A percentile compares a stretch with the other conserved stretches of the same genome.
Conservation (phyloP, 1,284 basidiomycete species). For the Pyrrhoderma lamaoense region DNA sequence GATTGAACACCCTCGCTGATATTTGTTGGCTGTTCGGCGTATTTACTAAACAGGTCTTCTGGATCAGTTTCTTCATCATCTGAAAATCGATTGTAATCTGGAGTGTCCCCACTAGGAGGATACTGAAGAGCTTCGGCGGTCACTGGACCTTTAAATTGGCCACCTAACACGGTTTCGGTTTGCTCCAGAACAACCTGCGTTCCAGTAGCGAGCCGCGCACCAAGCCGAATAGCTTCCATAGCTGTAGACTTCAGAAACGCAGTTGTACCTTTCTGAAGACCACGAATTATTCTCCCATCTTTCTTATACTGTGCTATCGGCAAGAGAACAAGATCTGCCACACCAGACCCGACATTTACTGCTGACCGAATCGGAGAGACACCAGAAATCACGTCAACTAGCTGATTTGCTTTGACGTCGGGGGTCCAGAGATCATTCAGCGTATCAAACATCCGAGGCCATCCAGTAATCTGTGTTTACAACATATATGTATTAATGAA, state of each 20-base stretch:
- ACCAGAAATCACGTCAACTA: conserved; percentile 96
- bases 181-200: conserved; percentile 96
- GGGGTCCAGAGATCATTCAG: conserved; percentile 98
- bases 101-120: conserved; percentile 22
- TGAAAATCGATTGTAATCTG: conserved; percentile 26
- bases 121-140: conserved; percentile 58
- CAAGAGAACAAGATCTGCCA: conserved; percentile 91
- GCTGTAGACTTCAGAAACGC: conserved; percentile 92
- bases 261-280: conserved; percentile 89
- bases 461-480: conserved; percentile 70
- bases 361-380: conserved; percentile 92
- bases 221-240: conserved; percentile 90
- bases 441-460: conserved; percentile 81
- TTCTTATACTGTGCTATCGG: conserved; percentile 98
- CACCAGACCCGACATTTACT: conserved; percentile 94
- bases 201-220: conserved; percentile 91
- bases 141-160: conserved; percentile 57
- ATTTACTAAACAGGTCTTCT: conserved; percentile 68
- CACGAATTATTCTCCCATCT: conserved; percentile 88
- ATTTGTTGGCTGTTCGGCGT: conserved; percentile 84
- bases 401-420: conserved; percentile 96
- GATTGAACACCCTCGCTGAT: conserved; percentile 84
- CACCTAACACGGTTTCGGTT: conserved; percentile 88
- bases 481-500: conserved; percentile 2
- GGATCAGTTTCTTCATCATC: conserved; percentile 37